A percentile compares a stretch with the other conserved stretches of the same genome.
Conservation (phyloP, 305 asterid genomes). For the Fraxinus sp. region DNA sequence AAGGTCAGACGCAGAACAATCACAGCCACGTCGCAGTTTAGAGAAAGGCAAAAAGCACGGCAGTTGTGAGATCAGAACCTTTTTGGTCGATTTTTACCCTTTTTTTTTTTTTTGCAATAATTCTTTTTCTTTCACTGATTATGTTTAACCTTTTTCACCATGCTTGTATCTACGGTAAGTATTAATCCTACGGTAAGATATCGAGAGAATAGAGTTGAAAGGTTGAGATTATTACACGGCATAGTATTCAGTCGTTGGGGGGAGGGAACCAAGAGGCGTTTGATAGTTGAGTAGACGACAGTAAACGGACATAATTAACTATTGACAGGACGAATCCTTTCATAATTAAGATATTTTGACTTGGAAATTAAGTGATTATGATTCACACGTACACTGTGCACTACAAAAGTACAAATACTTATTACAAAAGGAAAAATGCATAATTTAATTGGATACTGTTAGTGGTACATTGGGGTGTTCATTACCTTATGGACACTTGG, state of each 20-base stretch:
- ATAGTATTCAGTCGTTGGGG: constrained; percentile 16
- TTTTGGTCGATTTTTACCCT: constrained; percentile 28
- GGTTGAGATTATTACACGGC: constrained; percentile 18
- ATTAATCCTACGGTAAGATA: constrained; percentile 32
- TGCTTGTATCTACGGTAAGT: constrained; percentile 40
- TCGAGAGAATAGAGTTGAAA: background rate
- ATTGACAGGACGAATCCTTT: constrained; percentile 9
- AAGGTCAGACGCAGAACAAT: constrained; percentile 37
- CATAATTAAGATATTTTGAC: background rate
- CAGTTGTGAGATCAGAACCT: constrained; percentile 6
- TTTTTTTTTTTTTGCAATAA: constrained; percentile 28
- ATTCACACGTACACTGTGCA: background rate
- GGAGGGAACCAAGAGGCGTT: constrained; percentile 33
- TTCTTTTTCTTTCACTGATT: constrained; percentile 19
- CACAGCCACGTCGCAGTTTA: constrained; percentile 26
- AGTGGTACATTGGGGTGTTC: too few species aligned
- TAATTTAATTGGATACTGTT: too few species aligned
- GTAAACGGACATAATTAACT: constrained; percentile 23
- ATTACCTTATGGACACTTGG: too few species aligned
- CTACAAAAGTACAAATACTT: too few species aligned
- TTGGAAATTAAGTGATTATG: background rate
- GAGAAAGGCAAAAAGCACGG: background rate
- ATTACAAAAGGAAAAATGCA: too few species aligned
- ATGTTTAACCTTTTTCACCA: constrained; percentile 29
- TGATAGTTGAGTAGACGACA: constrained; percentile 23